Evolutionary conservation across 2,329 filamentous ascomycete species (phyloP), one percentile per base, ranked within the genome.

Genomic region (Stenocarpella maydis): DNA sequence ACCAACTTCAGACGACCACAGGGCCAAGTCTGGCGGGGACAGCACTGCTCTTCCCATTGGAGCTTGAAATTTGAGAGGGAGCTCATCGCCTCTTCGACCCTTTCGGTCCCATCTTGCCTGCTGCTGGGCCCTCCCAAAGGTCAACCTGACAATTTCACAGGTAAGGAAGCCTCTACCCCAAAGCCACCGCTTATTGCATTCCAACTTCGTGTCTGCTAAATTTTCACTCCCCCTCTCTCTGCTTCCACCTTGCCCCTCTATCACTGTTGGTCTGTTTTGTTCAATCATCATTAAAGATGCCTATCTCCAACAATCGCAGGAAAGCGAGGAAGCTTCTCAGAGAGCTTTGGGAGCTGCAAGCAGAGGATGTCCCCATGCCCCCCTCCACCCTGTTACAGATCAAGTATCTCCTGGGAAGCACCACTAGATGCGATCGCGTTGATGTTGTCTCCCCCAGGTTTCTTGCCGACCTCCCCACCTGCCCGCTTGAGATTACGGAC

Each of bases 271-370:
- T 41, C 3, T 41, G 31, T 47, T 24, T n/a, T 55, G 26, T 12
- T 50, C 39, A 9, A 47, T 14, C 19, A 45, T 15, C 58, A n/a
- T 37, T 61, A 47, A 26, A 31, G 28, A 70, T 71, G 68, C 50
- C 69, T 55, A 60, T 70, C 47, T 52, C 61, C 49, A 60, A 49
- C 45, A 39, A 61, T 69, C 64, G 64, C 43, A 70, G 60, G 61
- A 63, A 67, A 26, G 52, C 61, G 53, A 71, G 66, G 55, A 66
- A 45, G 19, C 67, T 73, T 43, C 60, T 71, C 41, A 68, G 54
- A n/a, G 72, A 71, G 43, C 76, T 78, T 14, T 73, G 71, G 71
- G 61, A 71, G 41, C 55, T 65, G 10, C 76, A 78, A 67, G 72
- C 69, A 6, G 63, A 74, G 53, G 75, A 77, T 60, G 65, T 71